These are phyloP conservation scores for Cercospora sp. DNA, from an alignment of 2,329 filamentous ascomycete genomes.

Conservation along the genomic window DNA sequence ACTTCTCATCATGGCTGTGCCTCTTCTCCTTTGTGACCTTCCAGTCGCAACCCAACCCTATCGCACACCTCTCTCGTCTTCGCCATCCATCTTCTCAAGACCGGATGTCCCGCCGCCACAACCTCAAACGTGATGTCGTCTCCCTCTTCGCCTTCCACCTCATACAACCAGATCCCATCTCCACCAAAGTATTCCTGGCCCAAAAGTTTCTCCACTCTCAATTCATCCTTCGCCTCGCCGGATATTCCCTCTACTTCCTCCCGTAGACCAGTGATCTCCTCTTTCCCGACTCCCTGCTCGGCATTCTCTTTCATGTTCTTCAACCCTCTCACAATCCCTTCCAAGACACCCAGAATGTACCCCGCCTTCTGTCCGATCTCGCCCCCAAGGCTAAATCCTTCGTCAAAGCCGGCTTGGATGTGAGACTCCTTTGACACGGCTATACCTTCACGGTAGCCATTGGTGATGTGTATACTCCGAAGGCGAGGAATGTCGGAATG, in stretches of 20 bases:
- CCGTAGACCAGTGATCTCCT: slow-evolving; percentile 16
- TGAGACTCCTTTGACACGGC: slow-evolving; percentile 70
- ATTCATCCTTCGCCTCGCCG: slow-evolving; percentile 42
- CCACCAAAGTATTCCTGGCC: slow-evolving; percentile 64
- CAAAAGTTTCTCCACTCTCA: slow-evolving; percentile 61
- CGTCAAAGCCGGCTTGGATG: slow-evolving; percentile 87
- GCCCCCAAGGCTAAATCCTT: slow-evolving; percentile 82
- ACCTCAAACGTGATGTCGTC: slow-evolving; percentile 55
- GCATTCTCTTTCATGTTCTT: slow-evolving; percentile 24
- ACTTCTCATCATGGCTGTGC: not conserved
- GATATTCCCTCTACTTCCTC: slow-evolving; percentile 29
- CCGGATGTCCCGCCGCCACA: slow-evolving; percentile 67
- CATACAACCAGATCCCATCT: slow-evolving; percentile 71
- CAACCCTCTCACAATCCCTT: slow-evolving; percentile 63
- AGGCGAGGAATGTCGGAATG: slow-evolving; percentile 73
- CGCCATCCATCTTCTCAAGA: slow-evolving; percentile 62
- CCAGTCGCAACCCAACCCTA: slow-evolving; percentile 17
- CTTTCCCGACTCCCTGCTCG: slow-evolving; percentile 28
- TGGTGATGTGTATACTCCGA: slow-evolving; percentile 73
- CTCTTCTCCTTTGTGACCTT: not conserved
- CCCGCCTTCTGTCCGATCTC: slow-evolving; percentile 74
- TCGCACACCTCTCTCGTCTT: slow-evolving; percentile 20
- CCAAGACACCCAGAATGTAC: slow-evolving; percentile 71
- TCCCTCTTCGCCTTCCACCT: slow-evolving; percentile 41
- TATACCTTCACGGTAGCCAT: slow-evolving; percentile 89